These are phyloP conservation scores for barley (Hordeum vulgare) DNA, from an alignment of 176 grass and related monocot genomes.

Conservation along the genomic window MorexV3_pseudomolecules_assembly NC_058523.1:484746219-484746718, in stretches of 20 bases:
- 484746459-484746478: not conserved
- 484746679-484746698: constrained; percentile 32
- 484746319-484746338: constrained; percentile 36
- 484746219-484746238: not conserved
- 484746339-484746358: constrained; percentile 81
- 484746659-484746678: constrained; percentile 92
- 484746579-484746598: constrained; percentile 59
- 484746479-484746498: not conserved
- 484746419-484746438: constrained; percentile 77
- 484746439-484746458: not conserved
- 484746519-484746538: not conserved
- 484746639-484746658: constrained; percentile 82
- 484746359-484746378: constrained; percentile 88
- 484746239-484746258: not conserved
- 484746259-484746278: constrained; percentile 1
- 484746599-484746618: constrained; percentile 67
- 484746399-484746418: constrained; percentile 64
- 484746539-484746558: constrained; percentile 41
- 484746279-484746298: constrained; percentile 71
- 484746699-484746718: not conserved
- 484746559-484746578: constrained; percentile 16
- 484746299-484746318: constrained; percentile 67
- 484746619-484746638: constrained; percentile 79
- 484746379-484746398: constrained; percentile 86
- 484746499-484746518: not conserved